Evolutionary conservation across 2,329 filamentous ascomycete genomes (phyloP), one percentile per base, ranked within the genome.

Genomic region (Scleromitrula shiraiana): DNA sequence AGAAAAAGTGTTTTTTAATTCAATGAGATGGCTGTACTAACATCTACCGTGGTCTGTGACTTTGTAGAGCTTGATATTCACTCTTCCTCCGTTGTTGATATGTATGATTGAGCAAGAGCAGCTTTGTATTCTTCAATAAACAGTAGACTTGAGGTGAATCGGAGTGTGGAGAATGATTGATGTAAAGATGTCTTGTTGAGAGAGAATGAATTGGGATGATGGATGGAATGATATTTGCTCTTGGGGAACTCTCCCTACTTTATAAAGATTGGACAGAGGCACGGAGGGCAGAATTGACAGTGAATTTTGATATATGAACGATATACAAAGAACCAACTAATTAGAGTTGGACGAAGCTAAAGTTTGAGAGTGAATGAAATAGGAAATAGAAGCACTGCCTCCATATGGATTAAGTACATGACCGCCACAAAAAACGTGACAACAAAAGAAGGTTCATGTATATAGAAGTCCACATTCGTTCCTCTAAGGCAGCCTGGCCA

Each of bases 301-400:
- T 29, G 7, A 14, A 35, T 27, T 26, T 47, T 12, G 6, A 27
- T 20, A 41, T 35, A 22, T 19, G 35, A 15, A 46, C 22, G 38
- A 35, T 53, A 56, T 54, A 54, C 55, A 57, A 53, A 50, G 37
- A 47, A 42, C 14, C 15, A 4, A 32, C 23, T 47, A 47, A 42
- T 22, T 37, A 42, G 22, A 22, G 1, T n/a, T 22, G 9, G 12
- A 19, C 35, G 37, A 22, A 27, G 35, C 9, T 4, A 20, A 29
- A 48, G 12, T 35, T 14, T 17, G 29, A 42, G 37, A 27, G 29
- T 47, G 45, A 30, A 36, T 41, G 49, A 33, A 43, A 43, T 36
- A 36, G 17, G 41, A 42, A 40, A 51, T 46, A 50, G 51, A 51
- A 47, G 56, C 59, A 61, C 55, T 51, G 58, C 59, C 58, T 56